Evolutionary conservation across 176 grass and related monocot species (phyloP), one percentile per base, ranked within the genome.

Genomic region (Neostapfia colusana): DNA sequence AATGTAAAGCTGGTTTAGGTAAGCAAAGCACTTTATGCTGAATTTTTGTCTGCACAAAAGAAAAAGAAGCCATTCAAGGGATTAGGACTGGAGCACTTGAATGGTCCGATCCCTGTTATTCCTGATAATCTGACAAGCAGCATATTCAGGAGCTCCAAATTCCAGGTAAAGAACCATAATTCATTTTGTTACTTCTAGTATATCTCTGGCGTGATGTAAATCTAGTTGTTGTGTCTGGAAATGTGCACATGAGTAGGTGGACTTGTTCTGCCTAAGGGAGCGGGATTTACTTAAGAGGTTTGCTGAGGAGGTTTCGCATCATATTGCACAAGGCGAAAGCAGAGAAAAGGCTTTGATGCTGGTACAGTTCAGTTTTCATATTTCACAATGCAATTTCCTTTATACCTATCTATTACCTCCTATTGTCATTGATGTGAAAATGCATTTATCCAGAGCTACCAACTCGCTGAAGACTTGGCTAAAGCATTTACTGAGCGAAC

Each of bases 21-120:
- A 81, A 99, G 95, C 85, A 99, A 99, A 88, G 89, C 89, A 65
- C 89, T 99, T 13, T 88, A 95, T 82, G 87, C 76, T 67, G 91
- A 95, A 82, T 87, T 90, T 88, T 64, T 90, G 41, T 80, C 83
- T 18, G 81, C 75, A 41, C 85, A 83, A 80, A 95, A 78, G 69
- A 99, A 83, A 77, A 90, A 90, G 57, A 80, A 74, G 27, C 83
- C 89, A 83, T 92, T 92, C 42, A 88, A 90, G 48, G 89, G 89
- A 73, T 70, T 99, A 65, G 91, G 95, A 67, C 76, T 95, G 72
- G 89, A 95, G 85, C 95, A 99, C 69, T 82, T 99, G 75, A 95
- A 99, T 80, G 87, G 83, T 15, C 85, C 91, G 26, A 82, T 42
- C 51, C 91, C 95, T 83, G 69, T 86, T 84, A 80, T 99, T 88